These are phyloP conservation scores for Penicillium antarcticum DNA, from an alignment of 495 filamentous ascomycete species.

Conservation along the genomic window DNA sequence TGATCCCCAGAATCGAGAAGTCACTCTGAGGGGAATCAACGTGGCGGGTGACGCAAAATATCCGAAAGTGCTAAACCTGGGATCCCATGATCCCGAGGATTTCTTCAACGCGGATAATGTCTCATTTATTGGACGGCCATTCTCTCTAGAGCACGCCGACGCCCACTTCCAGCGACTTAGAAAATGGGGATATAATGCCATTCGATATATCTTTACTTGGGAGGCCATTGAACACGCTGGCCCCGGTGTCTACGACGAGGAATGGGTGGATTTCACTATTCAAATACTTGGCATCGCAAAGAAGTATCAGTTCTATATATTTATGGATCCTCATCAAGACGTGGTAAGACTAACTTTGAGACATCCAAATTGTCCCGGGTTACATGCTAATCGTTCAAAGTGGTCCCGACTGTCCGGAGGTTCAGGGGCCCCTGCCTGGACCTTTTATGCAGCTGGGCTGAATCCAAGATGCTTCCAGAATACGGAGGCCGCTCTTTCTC, in stretches of 20 bases:
- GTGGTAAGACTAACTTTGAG: constrained; percentile 54
- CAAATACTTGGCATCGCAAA: constrained; percentile 78
- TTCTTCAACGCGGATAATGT: constrained; percentile 94
- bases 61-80: constrained; percentile 63
- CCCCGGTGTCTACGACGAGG: constrained; percentile 92
- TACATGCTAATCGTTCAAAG: constrained; percentile 34
- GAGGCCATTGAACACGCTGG: constrained; percentile 93
- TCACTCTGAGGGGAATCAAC: constrained; percentile 68
- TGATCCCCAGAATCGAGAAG: constrained; percentile 63
- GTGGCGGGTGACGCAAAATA: constrained; percentile 68
- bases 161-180: constrained; percentile 80
- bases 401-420: constrained; percentile 95
- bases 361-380: background rate
- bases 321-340: constrained; percentile 98
- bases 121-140: constrained; percentile 84
- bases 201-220: constrained; percentile 97
- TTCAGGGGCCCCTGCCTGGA: constrained; percentile 97
- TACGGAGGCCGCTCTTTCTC: constrained; percentile 89
- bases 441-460: constrained; percentile 86
- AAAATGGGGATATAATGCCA: constrained; percentile 90
- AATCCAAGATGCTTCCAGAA: constrained; percentile 79
- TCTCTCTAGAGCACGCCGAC: constrained; percentile 76
- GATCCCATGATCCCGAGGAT: constrained; percentile 66
- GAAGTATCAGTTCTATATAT: constrained; percentile 88
- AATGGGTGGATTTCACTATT: constrained; percentile 89